These are phyloP conservation scores for Physcia stellaris DNA, from an alignment of 495 filamentous ascomycete species.

Conservation along the genomic window DNA sequence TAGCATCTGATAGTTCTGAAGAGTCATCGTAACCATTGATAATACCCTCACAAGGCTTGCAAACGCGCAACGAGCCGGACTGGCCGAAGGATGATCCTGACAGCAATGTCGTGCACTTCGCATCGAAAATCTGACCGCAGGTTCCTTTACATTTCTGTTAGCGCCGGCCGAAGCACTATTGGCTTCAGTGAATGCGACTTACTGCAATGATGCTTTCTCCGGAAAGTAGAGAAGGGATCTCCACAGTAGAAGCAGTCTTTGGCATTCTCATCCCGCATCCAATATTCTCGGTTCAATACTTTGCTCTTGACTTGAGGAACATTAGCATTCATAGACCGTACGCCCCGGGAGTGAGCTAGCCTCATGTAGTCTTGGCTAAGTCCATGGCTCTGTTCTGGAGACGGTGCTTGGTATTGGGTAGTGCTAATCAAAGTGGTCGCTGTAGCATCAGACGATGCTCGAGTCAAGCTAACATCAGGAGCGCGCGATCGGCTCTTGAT, in stretches of 20 bases:
- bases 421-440: too few species aligned
- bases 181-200: constrained; percentile 21
- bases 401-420: too few species aligned
- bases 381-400: too few species aligned
- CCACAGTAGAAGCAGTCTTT: constrained; percentile 94
- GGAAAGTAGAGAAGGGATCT: constrained; percentile 80
- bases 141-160: constrained; percentile 22
- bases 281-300: constrained; percentile 85
- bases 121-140: constrained; percentile 94
- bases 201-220: constrained; percentile 93
- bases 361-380: too few species aligned
- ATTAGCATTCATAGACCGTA: too few species aligned
- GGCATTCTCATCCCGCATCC: constrained; percentile 98
- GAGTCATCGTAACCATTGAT: constrained; percentile 85
- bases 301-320: constrained; percentile 65
- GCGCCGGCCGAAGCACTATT: not conserved
- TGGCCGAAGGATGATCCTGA: constrained; percentile 81
- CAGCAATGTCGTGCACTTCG: constrained; percentile 85
- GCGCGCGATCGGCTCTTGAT: too few species aligned
- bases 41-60: constrained; percentile 86
- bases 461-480: too few species aligned
- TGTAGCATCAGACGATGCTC: too few species aligned
- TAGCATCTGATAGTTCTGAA: constrained; percentile 62
- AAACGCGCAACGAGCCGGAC: constrained; percentile 72
- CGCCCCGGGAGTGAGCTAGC: too few species aligned